Evolutionary conservation across 2,329 filamentous ascomycete genomes (phyloP).

Genomic region (Paecilomyces variotii): DNA sequence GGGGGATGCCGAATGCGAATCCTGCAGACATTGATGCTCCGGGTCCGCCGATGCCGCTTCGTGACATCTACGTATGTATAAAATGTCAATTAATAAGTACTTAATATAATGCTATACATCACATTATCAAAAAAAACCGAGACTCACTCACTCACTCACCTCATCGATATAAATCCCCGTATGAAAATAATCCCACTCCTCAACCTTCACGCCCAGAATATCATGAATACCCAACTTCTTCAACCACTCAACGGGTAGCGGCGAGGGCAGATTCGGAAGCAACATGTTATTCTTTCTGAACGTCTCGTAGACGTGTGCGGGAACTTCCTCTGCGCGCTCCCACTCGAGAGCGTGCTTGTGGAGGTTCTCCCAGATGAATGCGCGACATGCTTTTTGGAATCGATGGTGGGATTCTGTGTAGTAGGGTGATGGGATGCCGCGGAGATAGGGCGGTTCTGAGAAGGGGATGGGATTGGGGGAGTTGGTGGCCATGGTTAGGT

Average conservation of each 20-base stretch:
- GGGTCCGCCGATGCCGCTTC: constrained; percentile 58
- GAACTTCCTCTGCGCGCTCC: constrained; percentile 58
- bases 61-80: constrained; percentile 54
- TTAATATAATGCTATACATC: background rate
- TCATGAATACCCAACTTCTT: constrained; percentile 58
- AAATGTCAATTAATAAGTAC: background rate
- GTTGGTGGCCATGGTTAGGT: constrained; percentile 6
- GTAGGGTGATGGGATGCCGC: constrained; percentile 63
- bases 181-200: constrained; percentile 68
- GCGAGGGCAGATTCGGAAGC: constrained; percentile 60
- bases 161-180: constrained; percentile 64
- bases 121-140: background rate
- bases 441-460: constrained; percentile 64
- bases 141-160: too few species aligned
- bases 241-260: constrained; percentile 60
- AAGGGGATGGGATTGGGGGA: constrained; percentile 49
- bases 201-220: constrained; percentile 59
- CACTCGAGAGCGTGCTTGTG: constrained; percentile 58
- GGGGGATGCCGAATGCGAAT: constrained; percentile 64
- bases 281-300: constrained; percentile 63
- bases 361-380: constrained; percentile 58
- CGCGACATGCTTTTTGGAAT: constrained; percentile 62
- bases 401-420: constrained; percentile 57
- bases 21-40: constrained; percentile 59
- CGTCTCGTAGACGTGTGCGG: constrained; percentile 54